These are phyloP conservation scores for Clonostachys rosea DNA, from an alignment of 2,329 filamentous ascomycete species.

Conservation along the genomic window DNA sequence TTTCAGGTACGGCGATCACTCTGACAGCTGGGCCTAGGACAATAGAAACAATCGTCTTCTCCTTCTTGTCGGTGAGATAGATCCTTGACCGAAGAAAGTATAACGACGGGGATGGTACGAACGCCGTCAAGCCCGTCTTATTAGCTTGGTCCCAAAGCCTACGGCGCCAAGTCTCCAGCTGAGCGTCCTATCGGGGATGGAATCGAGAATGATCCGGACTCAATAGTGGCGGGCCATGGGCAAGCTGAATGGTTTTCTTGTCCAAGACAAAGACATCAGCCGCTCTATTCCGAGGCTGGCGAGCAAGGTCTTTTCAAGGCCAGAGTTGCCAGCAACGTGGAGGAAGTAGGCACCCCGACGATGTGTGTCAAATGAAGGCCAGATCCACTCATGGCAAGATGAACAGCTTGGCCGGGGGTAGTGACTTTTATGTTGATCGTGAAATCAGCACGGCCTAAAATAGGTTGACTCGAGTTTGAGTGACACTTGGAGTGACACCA, in stretches of 20 bases:
- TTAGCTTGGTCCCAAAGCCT: constrained; percentile 9
- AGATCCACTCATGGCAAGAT: constrained; percentile 6
- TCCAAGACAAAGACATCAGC: constrained; percentile 14
- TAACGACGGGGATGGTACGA: constrained; percentile 11
- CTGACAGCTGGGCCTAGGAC: constrained; percentile 39
- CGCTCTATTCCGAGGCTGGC: constrained; percentile 12
- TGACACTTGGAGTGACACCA: constrained; percentile 22
- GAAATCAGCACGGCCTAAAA: constrained; percentile 28
- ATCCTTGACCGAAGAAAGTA: constrained; percentile 8
- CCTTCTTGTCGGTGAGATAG: constrained; percentile 6
- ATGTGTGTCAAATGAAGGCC: constrained; percentile 13
- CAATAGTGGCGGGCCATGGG: constrained; percentile 23
- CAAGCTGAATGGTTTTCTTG: constrained; percentile 20
- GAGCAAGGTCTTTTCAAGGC: constrained; percentile 7
- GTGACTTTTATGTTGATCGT: constrained; percentile 13
- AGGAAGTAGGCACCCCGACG: constrained; percentile 13
- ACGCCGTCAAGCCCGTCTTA: constrained; percentile 10
- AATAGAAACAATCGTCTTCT: constrained; percentile 19
- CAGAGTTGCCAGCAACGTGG: constrained; percentile 13
- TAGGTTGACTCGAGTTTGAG: constrained; percentile 26
- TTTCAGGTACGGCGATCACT: constrained; percentile 29
- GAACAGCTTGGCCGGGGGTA: constrained; percentile 17
- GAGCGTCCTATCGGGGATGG: constrained; percentile 2
- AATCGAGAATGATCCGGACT: constrained; percentile 14
- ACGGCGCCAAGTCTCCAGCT: constrained; percentile 8